Conservation (phyloP, 768 basidiomycete genomes). For the Termitomyces sp. region DNA sequence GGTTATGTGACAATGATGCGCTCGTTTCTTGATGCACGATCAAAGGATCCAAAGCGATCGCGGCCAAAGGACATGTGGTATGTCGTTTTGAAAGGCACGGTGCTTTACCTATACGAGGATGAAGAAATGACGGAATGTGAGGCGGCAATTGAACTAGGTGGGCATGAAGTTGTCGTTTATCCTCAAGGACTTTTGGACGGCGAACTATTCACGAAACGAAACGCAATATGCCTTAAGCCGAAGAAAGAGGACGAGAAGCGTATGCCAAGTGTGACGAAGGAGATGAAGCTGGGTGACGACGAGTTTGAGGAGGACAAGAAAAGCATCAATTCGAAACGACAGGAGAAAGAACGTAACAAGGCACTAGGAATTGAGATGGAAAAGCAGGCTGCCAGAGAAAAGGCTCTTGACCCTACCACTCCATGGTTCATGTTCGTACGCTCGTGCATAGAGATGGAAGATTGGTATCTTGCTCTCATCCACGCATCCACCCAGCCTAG, state of each 20-base stretch:
- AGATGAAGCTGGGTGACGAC: constrained; percentile 37
- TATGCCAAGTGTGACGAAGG: constrained; percentile 47
- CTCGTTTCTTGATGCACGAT: constrained; percentile 74
- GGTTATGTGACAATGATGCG: constrained; percentile 78
- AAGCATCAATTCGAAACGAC: constrained; percentile 20
- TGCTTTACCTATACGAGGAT: constrained; percentile 92
- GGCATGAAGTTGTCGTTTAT: constrained; percentile 71
- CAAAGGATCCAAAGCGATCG: constrained; percentile 77
- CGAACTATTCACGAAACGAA: constrained; percentile 87
- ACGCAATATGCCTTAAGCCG: constrained; percentile 75
- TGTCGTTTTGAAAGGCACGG: constrained; percentile 84
- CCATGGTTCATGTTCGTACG: constrained; percentile 95
- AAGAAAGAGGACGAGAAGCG: constrained; percentile 30
- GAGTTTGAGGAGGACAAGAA: constrained; percentile 26
- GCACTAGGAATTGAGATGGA: constrained; percentile 31
- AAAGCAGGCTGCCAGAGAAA: constrained; percentile 41
- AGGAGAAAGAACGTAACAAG: constrained; percentile 32
- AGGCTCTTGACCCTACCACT: constrained; percentile 44
- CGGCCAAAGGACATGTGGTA: constrained; percentile 93
- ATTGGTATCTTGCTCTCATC: constrained; percentile 86
- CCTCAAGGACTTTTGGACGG: constrained; percentile 76
- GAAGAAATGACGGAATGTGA: constrained; percentile 87
- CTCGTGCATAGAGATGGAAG: constrained; percentile 90
- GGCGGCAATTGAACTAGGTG: constrained; percentile 80
- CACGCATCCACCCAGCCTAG: constrained; percentile 65